Evolutionary conservation across 352 stramenopile genomes (phyloP).

Genomic region (Phytopythium oedochilum): DNA sequence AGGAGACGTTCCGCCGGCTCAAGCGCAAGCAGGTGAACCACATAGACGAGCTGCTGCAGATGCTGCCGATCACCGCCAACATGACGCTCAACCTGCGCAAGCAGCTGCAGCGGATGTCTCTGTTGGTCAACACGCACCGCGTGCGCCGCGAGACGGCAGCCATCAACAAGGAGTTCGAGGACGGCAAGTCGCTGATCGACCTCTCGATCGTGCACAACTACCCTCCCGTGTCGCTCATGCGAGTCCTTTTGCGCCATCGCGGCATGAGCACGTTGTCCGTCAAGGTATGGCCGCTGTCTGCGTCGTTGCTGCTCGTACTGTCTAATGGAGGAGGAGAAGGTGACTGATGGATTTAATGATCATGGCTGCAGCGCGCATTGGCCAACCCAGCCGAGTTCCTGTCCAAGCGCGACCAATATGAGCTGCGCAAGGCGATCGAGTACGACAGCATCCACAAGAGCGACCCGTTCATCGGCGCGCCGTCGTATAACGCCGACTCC

Average conservation of each 20-base stretch:
- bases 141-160: constrained; percentile 50
- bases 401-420: constrained; percentile 62
- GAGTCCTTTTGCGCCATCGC: constrained; percentile 66
- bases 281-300: constrained; percentile 27
- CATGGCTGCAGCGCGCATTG: constrained; percentile 39
- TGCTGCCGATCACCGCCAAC: constrained; percentile 85
- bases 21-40: constrained; percentile 77
- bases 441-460: constrained; percentile 86
- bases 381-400: constrained; percentile 40
- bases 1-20: constrained; percentile 84
- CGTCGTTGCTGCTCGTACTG: neutral
- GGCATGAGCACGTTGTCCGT: constrained; percentile 57
- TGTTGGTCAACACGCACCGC: constrained; percentile 84
- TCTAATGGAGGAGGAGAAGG: too few relatives aligned
- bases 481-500: constrained; percentile 68
- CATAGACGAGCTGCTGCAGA: constrained; percentile 75
- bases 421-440: constrained; percentile 62
- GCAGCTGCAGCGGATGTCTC: constrained; percentile 79
- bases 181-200: constrained; percentile 72
- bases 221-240: constrained; percentile 78
- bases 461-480: constrained; percentile 68
- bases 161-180: constrained; percentile 70
- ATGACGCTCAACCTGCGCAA: constrained; percentile 86
- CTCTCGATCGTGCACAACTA: constrained; percentile 76
- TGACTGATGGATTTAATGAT: neutral